Evolutionary conservation across 2,329 filamentous ascomycete genomes (phyloP).

Genomic region (Tolypocladium paradoxum): DNA sequence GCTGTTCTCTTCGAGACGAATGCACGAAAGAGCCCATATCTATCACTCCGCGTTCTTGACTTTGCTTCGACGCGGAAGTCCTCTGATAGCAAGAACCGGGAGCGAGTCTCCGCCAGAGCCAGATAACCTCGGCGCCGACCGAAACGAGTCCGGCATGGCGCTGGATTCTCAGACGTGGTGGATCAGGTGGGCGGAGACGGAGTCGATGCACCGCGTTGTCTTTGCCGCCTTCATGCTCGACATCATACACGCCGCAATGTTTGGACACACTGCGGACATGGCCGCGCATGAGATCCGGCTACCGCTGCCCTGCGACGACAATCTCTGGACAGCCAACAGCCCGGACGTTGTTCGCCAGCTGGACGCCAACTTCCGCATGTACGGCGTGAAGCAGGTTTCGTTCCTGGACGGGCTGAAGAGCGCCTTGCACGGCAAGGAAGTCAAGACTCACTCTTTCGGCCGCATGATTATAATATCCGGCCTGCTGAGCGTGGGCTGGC

Average conservation of each 20-base stretch:
- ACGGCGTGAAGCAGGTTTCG: slow-evolving; percentile 66
- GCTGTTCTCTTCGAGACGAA: slow-evolving; percentile 69
- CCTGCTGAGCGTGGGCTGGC: slow-evolving; percentile 83
- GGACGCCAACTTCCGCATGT: slow-evolving; percentile 65
- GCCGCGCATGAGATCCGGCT: slow-evolving; percentile 81
- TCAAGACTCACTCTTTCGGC: slow-evolving; percentile 79
- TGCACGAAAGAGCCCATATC: slow-evolving; percentile 84
- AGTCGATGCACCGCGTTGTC: slow-evolving; percentile 76
- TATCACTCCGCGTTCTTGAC: slow-evolving; percentile 82
- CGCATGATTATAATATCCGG: slow-evolving; percentile 86
- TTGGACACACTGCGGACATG: slow-evolving; percentile 84
- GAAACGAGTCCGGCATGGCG: slow-evolving; percentile 25
- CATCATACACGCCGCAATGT: slow-evolving; percentile 83
- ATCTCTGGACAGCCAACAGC: slow-evolving; percentile 72
- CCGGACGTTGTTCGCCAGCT: slow-evolving; percentile 67
- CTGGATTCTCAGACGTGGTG: slow-evolving; percentile 50
- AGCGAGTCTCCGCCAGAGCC: slow-evolving; percentile 65
- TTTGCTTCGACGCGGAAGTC: slow-evolving; percentile 75
- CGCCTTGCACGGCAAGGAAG: slow-evolving; percentile 69
- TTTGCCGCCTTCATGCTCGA: slow-evolving; percentile 88
- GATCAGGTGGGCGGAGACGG: slow-evolving; percentile 80
- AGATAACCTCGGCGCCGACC: slow-evolving; percentile 12
- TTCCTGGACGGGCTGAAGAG: slow-evolving; percentile 80
- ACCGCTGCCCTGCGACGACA: slow-evolving; percentile 77
- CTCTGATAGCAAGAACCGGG: slow-evolving; percentile 68